A percentile compares a stretch with the other conserved stretches of the same genome.
Conservation (phyloP, 208 protist species). For the Crithidia thermophila region DNA sequence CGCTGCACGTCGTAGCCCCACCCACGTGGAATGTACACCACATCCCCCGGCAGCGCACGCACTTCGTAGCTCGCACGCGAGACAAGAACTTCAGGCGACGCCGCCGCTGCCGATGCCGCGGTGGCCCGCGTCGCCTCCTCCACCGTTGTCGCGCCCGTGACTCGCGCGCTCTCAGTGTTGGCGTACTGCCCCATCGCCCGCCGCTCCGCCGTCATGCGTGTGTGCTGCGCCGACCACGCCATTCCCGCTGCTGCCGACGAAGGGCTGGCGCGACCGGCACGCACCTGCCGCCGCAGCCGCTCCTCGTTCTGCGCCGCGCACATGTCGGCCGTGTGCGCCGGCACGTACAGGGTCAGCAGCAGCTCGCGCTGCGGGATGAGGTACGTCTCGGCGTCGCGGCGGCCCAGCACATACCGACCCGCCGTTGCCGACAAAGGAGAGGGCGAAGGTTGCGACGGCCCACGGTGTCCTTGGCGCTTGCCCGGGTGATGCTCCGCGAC, state of each 20-base stretch:
- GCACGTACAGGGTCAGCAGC: conserved; percentile 62
- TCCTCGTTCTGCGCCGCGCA: conserved; percentile 63
- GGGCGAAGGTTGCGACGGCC: background rate
- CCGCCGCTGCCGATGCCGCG: background rate
- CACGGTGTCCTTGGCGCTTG: background rate
- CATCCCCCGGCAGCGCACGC: conserved; percentile 79
- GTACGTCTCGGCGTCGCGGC: conserved; percentile 71
- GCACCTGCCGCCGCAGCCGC: conserved; percentile 45
- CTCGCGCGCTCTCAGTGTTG: conserved; percentile 41
- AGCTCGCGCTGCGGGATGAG: conserved; percentile 81
- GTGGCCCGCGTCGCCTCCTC: no score
- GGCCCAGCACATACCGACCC: conserved; percentile 35
- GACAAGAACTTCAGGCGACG: background rate
- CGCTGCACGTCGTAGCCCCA: conserved; percentile 68
- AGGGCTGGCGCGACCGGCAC: conserved; percentile 33
- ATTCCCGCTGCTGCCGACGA: conserved; percentile 11
- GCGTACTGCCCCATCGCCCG: conserved; percentile 32
- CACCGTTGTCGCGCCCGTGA: no score
- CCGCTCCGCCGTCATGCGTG: conserved; percentile 35
- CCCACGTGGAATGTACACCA: conserved; percentile 73
- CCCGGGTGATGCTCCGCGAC: conserved; percentile 36
- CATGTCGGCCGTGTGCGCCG: conserved; percentile 38
- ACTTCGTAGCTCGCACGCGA: conserved; percentile 51
- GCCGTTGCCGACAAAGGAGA: background rate
- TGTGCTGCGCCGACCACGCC: conserved; percentile 38